Percentiles rank a stretch among this genome's conserved stretches.
Conservation (phyloP, 768 basidiomycete species). For the Leccinum barrowsii region DNA sequence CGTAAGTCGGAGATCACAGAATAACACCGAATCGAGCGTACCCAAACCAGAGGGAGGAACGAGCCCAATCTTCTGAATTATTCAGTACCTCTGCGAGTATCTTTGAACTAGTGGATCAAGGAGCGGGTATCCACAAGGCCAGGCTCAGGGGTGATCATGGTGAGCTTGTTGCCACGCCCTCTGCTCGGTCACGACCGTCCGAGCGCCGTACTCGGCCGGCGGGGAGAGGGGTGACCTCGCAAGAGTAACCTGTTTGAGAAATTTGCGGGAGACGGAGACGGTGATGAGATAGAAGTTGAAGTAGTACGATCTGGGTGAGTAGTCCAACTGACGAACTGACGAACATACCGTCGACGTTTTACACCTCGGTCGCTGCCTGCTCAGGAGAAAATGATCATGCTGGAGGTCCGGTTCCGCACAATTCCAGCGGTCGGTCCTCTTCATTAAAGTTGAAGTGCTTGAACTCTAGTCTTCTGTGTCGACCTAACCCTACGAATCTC, state of each 20-base stretch:
- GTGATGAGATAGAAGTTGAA: too few species aligned
- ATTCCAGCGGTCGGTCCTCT: conserved; percentile 19
- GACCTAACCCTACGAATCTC: conserved; percentile 59
- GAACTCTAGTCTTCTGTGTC: conserved; percentile 48
- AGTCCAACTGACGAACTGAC: too few species aligned
- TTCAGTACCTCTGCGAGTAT: conserved; percentile 28
- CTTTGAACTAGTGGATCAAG: conserved; percentile 24
- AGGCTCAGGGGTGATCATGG: conserved; percentile 6
- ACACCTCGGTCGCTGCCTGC: too few species aligned
- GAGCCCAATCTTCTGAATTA: conserved; percentile 27
- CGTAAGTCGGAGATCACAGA: not conserved
- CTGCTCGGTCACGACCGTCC: conserved; percentile 3
- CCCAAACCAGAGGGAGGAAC: conserved; percentile 31
- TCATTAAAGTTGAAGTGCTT: conserved; percentile 29
- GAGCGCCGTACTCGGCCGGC: conserved; percentile 5
- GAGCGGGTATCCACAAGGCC: conserved; percentile 6
- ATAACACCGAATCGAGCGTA: conserved; percentile 3
- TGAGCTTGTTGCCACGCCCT: conserved; percentile 3
- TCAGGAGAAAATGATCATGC: too few species aligned
- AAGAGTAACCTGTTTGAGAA: not conserved
- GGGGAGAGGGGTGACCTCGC: conserved; percentile 8
- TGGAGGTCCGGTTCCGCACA: conserved; percentile 19
- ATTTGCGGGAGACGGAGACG: conserved; percentile 15
- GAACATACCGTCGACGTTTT: too few species aligned
- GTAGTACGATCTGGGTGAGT: too few species aligned